A percentile compares a stretch with the other conserved stretches of the same genome.
Evolutionary conservation across 495 filamentous ascomycete species (phyloP).

Genomic region (Daldinia loculata): DNA sequence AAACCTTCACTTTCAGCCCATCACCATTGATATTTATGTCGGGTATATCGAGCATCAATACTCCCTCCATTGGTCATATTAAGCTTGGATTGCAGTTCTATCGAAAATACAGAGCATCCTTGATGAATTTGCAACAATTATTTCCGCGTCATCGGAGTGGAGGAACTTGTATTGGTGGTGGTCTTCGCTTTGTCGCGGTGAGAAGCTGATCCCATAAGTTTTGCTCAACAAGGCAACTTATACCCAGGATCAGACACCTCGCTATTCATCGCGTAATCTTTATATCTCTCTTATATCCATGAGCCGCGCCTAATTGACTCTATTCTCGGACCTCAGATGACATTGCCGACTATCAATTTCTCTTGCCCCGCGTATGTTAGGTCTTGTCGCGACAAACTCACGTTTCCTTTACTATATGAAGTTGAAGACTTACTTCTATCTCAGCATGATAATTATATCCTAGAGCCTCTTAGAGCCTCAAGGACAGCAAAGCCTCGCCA

Average conservation of each 20-base stretch:
- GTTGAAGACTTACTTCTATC: constrained; percentile 15
- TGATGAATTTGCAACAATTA: constrained; percentile 37
- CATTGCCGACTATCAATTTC: background rate
- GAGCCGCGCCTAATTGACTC: background rate
- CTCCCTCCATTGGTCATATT: background rate
- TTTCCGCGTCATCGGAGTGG: constrained; percentile 35
- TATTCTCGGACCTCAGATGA: constrained; percentile 5
- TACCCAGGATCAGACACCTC: constrained; percentile 1
- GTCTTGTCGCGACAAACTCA: constrained; percentile 22
- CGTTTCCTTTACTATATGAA: background rate
- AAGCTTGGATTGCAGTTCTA: constrained; percentile 1
- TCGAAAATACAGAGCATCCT: constrained; percentile 14
- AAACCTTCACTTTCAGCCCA: constrained; percentile 48
- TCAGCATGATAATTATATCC: constrained; percentile 12
- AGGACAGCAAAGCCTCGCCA: background rate
- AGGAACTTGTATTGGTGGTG: constrained; percentile 40
- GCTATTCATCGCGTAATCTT: background rate
- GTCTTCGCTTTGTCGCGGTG: constrained; percentile 35
- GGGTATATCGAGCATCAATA: constrained; percentile 25
- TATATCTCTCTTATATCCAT: constrained; percentile 13
- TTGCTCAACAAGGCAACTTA: constrained; percentile 21
- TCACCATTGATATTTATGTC: constrained; percentile 30
- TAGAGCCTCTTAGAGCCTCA: background rate
- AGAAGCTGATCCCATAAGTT: constrained; percentile 36
- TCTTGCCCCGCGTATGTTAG: constrained; percentile 31